phyloP scores from a whole-genome alignment of 2,329 filamentous ascomycete genomes.

The Exophiala viscosa region DNA sequence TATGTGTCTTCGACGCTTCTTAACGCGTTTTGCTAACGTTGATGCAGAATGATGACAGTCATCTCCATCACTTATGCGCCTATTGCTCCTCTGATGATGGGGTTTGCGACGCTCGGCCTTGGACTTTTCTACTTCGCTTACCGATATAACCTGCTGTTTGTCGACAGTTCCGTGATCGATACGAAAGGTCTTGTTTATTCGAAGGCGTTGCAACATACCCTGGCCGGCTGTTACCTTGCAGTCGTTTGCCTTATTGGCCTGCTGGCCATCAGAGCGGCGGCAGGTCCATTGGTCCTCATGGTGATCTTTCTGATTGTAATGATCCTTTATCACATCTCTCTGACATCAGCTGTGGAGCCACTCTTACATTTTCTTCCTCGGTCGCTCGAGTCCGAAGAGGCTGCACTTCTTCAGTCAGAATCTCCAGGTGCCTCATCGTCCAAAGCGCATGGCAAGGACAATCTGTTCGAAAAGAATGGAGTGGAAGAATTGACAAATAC shows the following conservation, averaged over 20 bases:
- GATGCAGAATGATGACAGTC: constrained; percentile 17
- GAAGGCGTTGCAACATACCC: constrained; percentile 79
- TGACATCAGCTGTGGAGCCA: constrained; percentile 70
- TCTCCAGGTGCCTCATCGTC: neutral
- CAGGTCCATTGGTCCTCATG: constrained; percentile 68
- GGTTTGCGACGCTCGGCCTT: constrained; percentile 76
- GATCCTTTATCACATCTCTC: constrained; percentile 66
- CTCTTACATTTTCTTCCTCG: constrained; percentile 76
- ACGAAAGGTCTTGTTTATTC: constrained; percentile 86
- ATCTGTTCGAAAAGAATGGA: constrained; percentile 26
- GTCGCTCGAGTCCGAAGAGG: constrained; percentile 60
- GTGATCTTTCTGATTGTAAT: constrained; percentile 72
- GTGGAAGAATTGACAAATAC: constrained; percentile 21
- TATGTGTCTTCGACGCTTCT: constrained; percentile 41
- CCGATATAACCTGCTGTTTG: constrained; percentile 86
- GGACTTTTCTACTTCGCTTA: constrained; percentile 81
- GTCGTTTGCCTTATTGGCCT: constrained; percentile 81
- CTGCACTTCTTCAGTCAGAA: constrained; percentile 38
- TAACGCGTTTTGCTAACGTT: neutral
- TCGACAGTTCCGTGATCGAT: constrained; percentile 76
- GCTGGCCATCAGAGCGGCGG: constrained; percentile 66
- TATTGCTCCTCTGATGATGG: constrained; percentile 79
- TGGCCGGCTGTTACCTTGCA: constrained; percentile 77
- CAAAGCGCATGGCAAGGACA: constrained; percentile 2
- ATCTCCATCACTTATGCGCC: constrained; percentile 77